Evolutionary conservation across 129 eudicot genomes (phyloP).

Genomic region (Helichrysum umbraculigerum): DNA sequence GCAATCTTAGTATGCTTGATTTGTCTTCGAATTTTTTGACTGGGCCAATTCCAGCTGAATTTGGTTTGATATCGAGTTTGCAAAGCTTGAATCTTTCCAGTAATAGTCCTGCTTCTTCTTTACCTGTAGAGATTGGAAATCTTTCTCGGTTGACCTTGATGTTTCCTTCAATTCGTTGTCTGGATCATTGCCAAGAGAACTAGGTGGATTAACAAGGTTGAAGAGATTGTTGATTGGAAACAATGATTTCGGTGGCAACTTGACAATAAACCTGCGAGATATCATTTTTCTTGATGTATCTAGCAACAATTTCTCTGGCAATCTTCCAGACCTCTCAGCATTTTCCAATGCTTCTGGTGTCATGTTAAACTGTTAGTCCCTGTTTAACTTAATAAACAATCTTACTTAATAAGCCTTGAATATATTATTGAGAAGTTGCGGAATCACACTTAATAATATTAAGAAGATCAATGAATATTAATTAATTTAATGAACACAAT

Average conservation of each 20-base stretch:
- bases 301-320: constrained; percentile 48
- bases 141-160: constrained; percentile 62
- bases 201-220: constrained; percentile 46
- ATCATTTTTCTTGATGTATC: constrained; percentile 47
- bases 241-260: constrained; percentile 48
- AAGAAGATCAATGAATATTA: too few species aligned
- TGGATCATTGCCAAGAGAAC: constrained; percentile 50
- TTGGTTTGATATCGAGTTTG: constrained; percentile 49
- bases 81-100: constrained; percentile 43
- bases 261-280: constrained; percentile 32
- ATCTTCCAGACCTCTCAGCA: constrained; percentile 35
- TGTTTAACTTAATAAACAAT: too few species aligned
- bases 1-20: constrained; percentile 47
- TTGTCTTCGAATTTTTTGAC: constrained; percentile 66
- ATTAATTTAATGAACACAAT: too few species aligned
- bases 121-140: constrained; percentile 58
- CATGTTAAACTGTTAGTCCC: constrained; percentile 51
- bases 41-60: constrained; percentile 55
- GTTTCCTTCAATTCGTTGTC: constrained; percentile 50
- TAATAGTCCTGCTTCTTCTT: constrained; percentile 50
- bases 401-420: too few species aligned
- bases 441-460: too few species aligned
- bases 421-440: too few species aligned
- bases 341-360: constrained; percentile 32
- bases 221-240: constrained; percentile 39